These are phyloP conservation scores for Abrus precatorius DNA, from an alignment of 306 rosid species.

Conservation along the genomic window DNA sequence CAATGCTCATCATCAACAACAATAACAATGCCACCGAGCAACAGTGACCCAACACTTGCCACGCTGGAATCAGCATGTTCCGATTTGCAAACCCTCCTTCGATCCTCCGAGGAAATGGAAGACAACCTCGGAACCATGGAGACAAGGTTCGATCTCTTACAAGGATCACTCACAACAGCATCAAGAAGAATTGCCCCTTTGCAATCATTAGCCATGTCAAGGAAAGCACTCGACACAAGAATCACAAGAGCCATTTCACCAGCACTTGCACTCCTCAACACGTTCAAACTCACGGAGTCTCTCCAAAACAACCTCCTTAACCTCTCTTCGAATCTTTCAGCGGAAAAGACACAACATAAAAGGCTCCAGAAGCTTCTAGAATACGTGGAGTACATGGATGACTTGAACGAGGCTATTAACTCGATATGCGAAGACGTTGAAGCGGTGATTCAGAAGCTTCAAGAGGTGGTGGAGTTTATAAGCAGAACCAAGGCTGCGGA, in stretches of 20 bases:
- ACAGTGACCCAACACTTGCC: conserved; percentile 40
- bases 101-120: conserved; percentile 57
- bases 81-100: conserved; percentile 62
- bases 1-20: conserved; percentile 21
- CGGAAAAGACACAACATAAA: conserved; percentile 44
- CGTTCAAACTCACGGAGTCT: conserved; percentile 65
- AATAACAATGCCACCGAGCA: conserved; percentile 39
- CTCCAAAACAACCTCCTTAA: conserved; percentile 64
- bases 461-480: conserved; percentile 92
- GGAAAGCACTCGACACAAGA: conserved; percentile 79
- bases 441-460: conserved; percentile 81
- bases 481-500: conserved; percentile 89
- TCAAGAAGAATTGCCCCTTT: conserved; percentile 72
- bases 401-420: conserved; percentile 58
- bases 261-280: conserved; percentile 66
- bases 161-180: conserved; percentile 58
- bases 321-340: conserved; percentile 52
- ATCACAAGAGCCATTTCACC: conserved; percentile 82
- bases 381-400: conserved; percentile 68
- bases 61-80: conserved; percentile 68
- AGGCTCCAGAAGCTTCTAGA: conserved; percentile 61
- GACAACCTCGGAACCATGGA: conserved; percentile 61
- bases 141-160: conserved; percentile 55
- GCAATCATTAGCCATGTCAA: conserved; percentile 81
- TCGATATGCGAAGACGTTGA: conserved; percentile 69